Evolutionary conservation across 202 grass and related monocot species (phyloP), one percentile per base, ranked within the genome.

Genomic region (Cymbopogon flexuosus): DNA sequence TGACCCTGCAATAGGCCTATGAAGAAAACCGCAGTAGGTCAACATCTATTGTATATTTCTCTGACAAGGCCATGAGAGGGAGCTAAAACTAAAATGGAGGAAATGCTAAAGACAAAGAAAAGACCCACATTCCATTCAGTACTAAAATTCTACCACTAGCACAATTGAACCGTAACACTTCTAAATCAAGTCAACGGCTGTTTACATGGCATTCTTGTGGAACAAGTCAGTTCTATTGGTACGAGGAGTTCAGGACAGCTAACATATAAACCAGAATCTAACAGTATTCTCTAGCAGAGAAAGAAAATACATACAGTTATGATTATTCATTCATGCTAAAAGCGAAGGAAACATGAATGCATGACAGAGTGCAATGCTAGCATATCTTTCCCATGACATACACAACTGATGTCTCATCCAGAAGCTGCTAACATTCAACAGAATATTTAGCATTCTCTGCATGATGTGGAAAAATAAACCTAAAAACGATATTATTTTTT

Each of bases 41-140:
- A 34, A 22, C 45, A 77, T 72, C 10, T 81, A 81, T 14, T 46
- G 0, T 24, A 75, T 51, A 79, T 51, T 65, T 45, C 37, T 78
- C 79, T 73, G 5, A 18, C 21, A 6, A 71, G 2, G 52, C 52
- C 18, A 56, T 56, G 52, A 21, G 52, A 21, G n/a, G 10, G 45
- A n/a, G 5, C 11, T 61, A 60, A 49, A 43, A 46, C 15, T 31
- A 60, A 39, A 54, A 65, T 65, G 49, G 61, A 63, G 45, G 68
- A 47, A 21, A 31, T 75, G 60, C 10, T 30, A 39, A 56, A 51
- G 71, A 68, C 70, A 34, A 36, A 10, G 75, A 46, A 45, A 60
- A 60, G 10, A 59, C 1, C 33, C 23, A 65, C 13, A 66, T 56
- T 52, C n/a, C 10, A 59, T 19, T 47, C 60, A 70, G 0, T 30